Percentiles rank a stretch among this genome's conserved stretches.
Evolutionary conservation across 2,329 filamentous ascomycete species (phyloP).

Genomic region (Neonectria coccinea): DNA sequence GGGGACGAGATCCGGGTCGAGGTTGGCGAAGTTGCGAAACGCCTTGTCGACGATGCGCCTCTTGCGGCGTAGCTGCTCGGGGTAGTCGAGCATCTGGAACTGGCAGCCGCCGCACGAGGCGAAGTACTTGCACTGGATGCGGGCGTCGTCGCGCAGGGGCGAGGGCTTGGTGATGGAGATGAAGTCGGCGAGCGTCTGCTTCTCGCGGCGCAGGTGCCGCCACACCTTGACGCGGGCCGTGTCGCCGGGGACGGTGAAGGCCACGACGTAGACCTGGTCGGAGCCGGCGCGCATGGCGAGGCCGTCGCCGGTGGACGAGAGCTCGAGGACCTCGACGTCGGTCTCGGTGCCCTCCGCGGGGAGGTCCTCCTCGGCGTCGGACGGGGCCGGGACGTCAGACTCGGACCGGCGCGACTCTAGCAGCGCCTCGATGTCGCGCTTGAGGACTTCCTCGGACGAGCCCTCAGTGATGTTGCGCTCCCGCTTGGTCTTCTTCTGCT

Average conservation of each 20-base stretch:
- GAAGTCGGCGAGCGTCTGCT: conserved; percentile 85
- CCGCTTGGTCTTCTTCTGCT: conserved; percentile 67
- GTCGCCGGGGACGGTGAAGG: conserved; percentile 90
- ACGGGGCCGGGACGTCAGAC: conserved; percentile 36
- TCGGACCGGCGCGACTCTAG: conserved; percentile 56
- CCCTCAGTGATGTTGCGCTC: conserved; percentile 71
- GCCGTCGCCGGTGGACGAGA: conserved; percentile 94
- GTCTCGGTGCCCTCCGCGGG: conserved; percentile 80
- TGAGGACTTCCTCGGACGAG: conserved; percentile 74
- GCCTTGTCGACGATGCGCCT: conserved; percentile 89
- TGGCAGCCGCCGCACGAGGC: conserved; percentile 90
- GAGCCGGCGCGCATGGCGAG: conserved; percentile 78
- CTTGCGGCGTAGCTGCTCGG: conserved; percentile 87
- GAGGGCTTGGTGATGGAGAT: conserved; percentile 81
- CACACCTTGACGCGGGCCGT: conserved; percentile 81
- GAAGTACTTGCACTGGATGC: conserved; percentile 89
- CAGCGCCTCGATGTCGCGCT: conserved; percentile 70
- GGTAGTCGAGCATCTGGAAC: conserved; percentile 95
- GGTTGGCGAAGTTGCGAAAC: conserved; percentile 88
- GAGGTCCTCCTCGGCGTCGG: conserved; percentile 55
- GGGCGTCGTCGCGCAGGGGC: conserved; percentile 78
- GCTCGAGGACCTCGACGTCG: conserved; percentile 81
- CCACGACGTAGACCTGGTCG: conserved; percentile 81
- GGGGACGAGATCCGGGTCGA: conserved; percentile 81
- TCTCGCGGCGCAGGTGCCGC: conserved; percentile 73